Base-by-base conservation (phyloP, 495 filamentous ascomycete genomes). In the Daldinia caldariorum region DNA sequence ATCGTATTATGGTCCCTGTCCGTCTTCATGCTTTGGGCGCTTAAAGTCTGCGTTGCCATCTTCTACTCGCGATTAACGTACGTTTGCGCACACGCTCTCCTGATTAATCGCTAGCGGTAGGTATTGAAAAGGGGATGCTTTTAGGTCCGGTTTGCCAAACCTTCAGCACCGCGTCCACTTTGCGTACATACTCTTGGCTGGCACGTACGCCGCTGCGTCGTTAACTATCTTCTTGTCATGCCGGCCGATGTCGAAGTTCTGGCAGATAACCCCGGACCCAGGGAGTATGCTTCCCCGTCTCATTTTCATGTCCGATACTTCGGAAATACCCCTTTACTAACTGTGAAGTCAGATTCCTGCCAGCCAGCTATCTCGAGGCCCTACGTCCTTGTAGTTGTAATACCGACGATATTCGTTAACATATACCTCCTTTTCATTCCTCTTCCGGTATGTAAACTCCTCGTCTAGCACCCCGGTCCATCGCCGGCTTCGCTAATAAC, bases 51-150 rank as follows among this genome's bases (percentile, higher is more conserved):
- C 71, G 84, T 89, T 81, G 82, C 83, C 32, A 75, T 84, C 20
- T 89, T 90, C 65, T 90, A 88, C 66, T 80, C 83, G n/a, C 80
- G 87, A 62, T 79, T 90, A 37, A 89, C 86, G 60, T 85, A 54
- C 22, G 62, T 50, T 85, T 54, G 87, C 85, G 3, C 89, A 86
- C 61, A 74, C 72, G 16, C 63, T 89, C 34, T 82, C 9, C 34
- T 35, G 6, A 35, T 35, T 35, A 6, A 3, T 10, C 1, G 34
- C 9, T 10, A 10, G 2, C 6, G n/a, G n/a, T 35, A 10, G n/a
- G n/a, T 35, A 10, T 10, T 35, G 9, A 35, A 3, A 35, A 10
- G 34, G 9, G 34, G 34, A 35, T 7, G 0, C 34, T 7, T 6
- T 35, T 35, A 35, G 34, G 34, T 35, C 34, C 6, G 34, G 34